Conservation (phyloP, 225 moss, liverwort and hornwort species). For the Rhytidiadelphus loreus region DNA sequence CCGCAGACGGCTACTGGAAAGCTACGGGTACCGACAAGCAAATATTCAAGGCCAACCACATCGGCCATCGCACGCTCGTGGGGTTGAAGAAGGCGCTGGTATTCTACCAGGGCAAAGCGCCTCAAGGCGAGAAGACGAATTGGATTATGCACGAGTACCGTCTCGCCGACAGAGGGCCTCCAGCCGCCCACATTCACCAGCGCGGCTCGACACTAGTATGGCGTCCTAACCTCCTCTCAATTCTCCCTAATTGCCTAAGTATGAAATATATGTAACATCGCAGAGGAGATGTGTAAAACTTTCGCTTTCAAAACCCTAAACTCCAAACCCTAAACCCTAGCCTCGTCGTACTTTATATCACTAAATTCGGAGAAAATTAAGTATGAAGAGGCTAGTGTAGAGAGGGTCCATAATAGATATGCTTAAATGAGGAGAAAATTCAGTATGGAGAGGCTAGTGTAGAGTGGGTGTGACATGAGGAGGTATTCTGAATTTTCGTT, state of each 20-base stretch:
- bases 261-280: background rate
- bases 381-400: background rate
- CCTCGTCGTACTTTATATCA: background rate
- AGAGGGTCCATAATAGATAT: background rate
- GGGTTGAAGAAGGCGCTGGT: conserved; percentile 27
- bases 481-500: background rate
- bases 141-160: conserved; percentile 52
- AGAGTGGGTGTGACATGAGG: background rate
- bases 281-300: too few relatives aligned
- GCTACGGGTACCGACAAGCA: conserved; percentile 16
- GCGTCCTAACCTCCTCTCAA: background rate
- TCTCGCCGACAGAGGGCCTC: background rate
- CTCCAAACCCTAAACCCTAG: background rate
- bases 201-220: background rate
- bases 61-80: background rate
- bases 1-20: conserved; percentile 23
- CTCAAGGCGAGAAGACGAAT: conserved; percentile 1
- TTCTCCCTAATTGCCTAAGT: background rate
- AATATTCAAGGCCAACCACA: background rate
- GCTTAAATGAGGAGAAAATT: background rate
- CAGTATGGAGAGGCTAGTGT: background rate
- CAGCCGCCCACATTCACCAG: background rate
- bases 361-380: background rate
- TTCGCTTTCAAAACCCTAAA: background rate
- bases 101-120: conserved; percentile 3